A percentile compares a stretch with the other conserved stretches of the same genome.
Conservation (phyloP, 495 filamentous ascomycete genomes). For the Cercophora newfieldiana region DNA sequence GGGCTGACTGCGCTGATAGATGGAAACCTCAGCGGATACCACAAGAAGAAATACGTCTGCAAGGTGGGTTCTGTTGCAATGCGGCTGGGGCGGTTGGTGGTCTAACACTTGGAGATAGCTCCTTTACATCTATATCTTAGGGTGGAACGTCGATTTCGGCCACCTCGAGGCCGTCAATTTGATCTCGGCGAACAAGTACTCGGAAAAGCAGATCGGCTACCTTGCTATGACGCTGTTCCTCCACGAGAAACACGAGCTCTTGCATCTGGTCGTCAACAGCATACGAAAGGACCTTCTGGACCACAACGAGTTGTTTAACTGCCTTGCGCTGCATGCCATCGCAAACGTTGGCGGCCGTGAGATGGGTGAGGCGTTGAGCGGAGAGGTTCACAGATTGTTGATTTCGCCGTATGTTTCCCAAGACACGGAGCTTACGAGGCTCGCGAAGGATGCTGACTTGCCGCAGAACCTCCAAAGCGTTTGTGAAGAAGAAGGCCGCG, state of each 20-base stretch:
- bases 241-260: slow-evolving; percentile 93
- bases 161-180: slow-evolving; percentile 98
- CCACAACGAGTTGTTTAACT: slow-evolving; percentile 96
- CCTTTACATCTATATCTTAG: slow-evolving; percentile 98
- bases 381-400: slow-evolving; percentile 88
- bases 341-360: slow-evolving; percentile 96
- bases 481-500: slow-evolving; percentile 99
- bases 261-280: slow-evolving; percentile 97
- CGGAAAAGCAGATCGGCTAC: slow-evolving; percentile 99
- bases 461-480: slow-evolving; percentile 85
- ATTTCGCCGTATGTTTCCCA: slow-evolving; percentile 83
- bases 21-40: slow-evolving; percentile 88
- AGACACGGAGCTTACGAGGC: not conserved
- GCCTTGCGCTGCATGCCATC: slow-evolving; percentile 96
- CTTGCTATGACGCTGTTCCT: slow-evolving; percentile 96
- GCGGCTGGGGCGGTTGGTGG: not conserved
- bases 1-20: slow-evolving; percentile 48
- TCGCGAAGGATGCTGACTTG: slow-evolving; percentile 18
- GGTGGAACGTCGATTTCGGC: slow-evolving; percentile 99
- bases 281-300: slow-evolving; percentile 95
- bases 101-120: slow-evolving; percentile 51
- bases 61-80: slow-evolving; percentile 57
- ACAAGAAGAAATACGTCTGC: slow-evolving; percentile 99
- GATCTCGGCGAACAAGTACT: slow-evolving; percentile 95
- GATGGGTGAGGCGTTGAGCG: slow-evolving; percentile 93